Evolutionary conservation across 371 early-diverging fungal genomes (phyloP).

Genomic region (Rhizopus sp.): DNA sequence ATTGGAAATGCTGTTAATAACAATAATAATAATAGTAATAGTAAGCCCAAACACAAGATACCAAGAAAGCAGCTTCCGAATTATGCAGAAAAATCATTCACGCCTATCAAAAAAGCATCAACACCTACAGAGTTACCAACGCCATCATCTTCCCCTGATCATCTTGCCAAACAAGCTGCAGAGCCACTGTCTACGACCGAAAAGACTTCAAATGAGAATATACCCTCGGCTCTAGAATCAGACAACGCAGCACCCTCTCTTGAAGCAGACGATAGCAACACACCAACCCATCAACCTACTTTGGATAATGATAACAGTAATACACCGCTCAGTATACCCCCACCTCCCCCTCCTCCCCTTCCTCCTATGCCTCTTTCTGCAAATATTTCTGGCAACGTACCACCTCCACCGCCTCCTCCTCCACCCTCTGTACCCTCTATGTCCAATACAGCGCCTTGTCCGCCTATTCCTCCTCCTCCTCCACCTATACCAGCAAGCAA

Average conservation of each 20-base stretch:
- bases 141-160: background rate
- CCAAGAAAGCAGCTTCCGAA: background rate
- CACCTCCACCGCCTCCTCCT: conserved; percentile 24
- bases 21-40: background rate
- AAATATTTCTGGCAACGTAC: background rate
- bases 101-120: too few relatives aligned
- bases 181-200: too few relatives aligned
- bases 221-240: too few relatives aligned
- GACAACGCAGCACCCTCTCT: too few relatives aligned
- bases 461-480: conserved; percentile 23
- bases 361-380: conserved; percentile 7
- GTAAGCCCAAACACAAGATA: conserved; percentile 1
- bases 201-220: too few relatives aligned
- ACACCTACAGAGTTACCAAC: background rate
- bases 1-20: conserved; percentile 12
- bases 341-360: conserved; percentile 14
- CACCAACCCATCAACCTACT: background rate
- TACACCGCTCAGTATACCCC: background rate
- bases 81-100: background rate
- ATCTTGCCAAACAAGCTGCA: background rate
- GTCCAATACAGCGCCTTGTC: conserved; percentile 21
- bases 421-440: conserved; percentile 28
- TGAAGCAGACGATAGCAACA: too few relatives aligned
- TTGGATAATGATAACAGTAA: background rate
- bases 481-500: conserved; percentile 8